Conservation (phyloP, 1,139 yeast genomes). For the Yamadazyma jaroonii region DNA sequence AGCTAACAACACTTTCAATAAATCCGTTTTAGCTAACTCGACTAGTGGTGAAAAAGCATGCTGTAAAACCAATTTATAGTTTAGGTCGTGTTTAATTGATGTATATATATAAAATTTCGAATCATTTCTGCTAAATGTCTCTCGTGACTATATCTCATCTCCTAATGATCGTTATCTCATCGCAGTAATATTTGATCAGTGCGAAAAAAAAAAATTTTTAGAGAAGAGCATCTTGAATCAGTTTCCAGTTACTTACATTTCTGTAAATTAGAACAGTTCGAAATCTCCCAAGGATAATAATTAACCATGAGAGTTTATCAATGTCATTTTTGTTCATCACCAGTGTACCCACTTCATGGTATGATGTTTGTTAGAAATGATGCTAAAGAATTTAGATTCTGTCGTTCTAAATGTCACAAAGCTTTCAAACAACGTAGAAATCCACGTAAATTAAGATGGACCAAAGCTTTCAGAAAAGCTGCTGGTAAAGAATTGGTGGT, state of each 20-base stretch:
- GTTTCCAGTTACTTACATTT: background rate
- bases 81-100: conserved; percentile 1
- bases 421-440: conserved; percentile 97
- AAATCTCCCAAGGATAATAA: background rate
- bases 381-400: conserved; percentile 94
- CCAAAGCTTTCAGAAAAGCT: conserved; percentile 98
- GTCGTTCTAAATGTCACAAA: conserved; percentile 97
- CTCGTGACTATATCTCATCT: background rate
- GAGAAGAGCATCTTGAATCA: conserved; percentile 2
- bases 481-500: conserved; percentile 99
- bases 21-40: conserved; percentile 47
- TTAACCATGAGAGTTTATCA: conserved; percentile 79
- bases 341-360: conserved; percentile 97
- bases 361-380: conserved; percentile 97
- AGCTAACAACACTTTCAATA: conserved; percentile 68
- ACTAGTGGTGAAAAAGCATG: conserved; percentile 23
- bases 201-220: conserved; percentile 3
- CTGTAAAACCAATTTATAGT: conserved; percentile 38
- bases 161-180: conserved; percentile 3
- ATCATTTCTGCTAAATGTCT: no score
- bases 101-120: background rate
- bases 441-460: conserved; percentile 98
- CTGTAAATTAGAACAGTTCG: background rate
- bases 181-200: background rate
- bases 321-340: conserved; percentile 97